A percentile compares a stretch with the other conserved stretches of the same genome.
Evolutionary conservation across 352 stramenopile genomes (phyloP).

Genomic region (Phytophthora pisi): DNA sequence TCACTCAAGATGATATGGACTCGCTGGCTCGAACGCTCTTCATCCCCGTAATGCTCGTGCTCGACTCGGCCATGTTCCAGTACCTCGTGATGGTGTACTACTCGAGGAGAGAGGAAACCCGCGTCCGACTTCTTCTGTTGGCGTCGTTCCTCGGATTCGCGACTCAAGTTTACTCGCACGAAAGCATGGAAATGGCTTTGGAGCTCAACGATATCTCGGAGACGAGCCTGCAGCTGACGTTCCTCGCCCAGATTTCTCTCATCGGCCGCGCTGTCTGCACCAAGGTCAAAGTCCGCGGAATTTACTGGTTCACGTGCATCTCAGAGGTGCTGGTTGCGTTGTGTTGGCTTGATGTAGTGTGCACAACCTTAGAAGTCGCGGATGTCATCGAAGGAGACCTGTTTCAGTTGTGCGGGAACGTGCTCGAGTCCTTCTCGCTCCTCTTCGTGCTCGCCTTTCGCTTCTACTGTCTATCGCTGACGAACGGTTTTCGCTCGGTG

Average conservation of each 20-base stretch:
- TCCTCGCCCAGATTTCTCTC: neutral
- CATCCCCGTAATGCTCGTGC: neutral
- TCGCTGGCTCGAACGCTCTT: neutral
- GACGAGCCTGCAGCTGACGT: slow-evolving; percentile 1
- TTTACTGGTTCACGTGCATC: neutral
- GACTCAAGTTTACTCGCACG: neutral
- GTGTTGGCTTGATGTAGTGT: neutral
- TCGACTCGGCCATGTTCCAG: neutral
- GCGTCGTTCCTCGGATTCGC: neutral
- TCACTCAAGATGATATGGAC: slow-evolving; percentile 1
- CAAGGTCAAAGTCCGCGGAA: neutral
- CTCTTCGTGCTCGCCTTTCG: neutral
- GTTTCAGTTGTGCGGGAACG: neutral
- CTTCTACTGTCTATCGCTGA: neutral
- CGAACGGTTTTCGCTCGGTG: neutral
- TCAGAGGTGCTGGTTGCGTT: neutral
- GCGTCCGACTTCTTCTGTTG: neutral
- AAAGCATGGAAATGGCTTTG: neutral
- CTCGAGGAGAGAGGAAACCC: neutral
- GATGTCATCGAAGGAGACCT: neutral
- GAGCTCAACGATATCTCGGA: neutral
- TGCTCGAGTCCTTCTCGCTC: neutral
- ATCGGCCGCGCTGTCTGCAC: neutral
- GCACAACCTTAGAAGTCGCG: neutral
- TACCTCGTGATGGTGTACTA: slow-evolving; percentile 1